Base-by-base conservation (phyloP, 495 filamentous ascomycete genomes). In the Podospora pseudopauciseta region DNA sequence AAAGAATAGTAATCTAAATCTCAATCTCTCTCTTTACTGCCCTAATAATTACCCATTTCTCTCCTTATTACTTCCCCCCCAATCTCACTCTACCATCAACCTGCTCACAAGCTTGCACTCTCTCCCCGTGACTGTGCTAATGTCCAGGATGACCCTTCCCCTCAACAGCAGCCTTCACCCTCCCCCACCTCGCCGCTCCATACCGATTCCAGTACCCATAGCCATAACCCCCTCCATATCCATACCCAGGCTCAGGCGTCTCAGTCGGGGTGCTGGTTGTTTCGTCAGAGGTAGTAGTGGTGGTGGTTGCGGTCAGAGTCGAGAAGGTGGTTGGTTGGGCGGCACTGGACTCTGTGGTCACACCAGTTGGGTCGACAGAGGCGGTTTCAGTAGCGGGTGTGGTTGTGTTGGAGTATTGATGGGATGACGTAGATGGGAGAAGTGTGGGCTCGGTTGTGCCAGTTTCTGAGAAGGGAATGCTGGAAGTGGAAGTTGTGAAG, bases 151-250 rank as follows among this genome's bases (percentile, higher is more conserved):
- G 6, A 11, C 39, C 15, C 7, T 49, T 16, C 39, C 39, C 39
- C 39, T 49, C 15, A 16, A 16, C 39, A 49, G 13, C 39, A 49
- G 39, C 39, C 39, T 49, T 49, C 9, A 49, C 39, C 39, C 39
- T 23, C 20, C 26, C 49, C 63, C 28, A 34, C 63, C 23, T 44
- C 23, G 4, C 28, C 23, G 53, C 7, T 23, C 63, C 15, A 64
- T 20, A 55, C 49, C 63, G 39, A 49, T 49, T 49, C 39, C 39
- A 49, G 39, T 49, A 49, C 63, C 63, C 63, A 30, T 56, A 54
- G 1, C 63, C 63, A 55, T 64, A 64, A 39, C 30, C 64, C n/a
- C 63, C 63, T 15, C 59, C 59, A 28, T 60, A 60, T 20, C 59
- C 59, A 23, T 60, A 26, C 13, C 19, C n/a, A 60, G 59, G 23